Conservation (phyloP, 306 rosid genomes). For the Begonia fuchsioides region DNA sequence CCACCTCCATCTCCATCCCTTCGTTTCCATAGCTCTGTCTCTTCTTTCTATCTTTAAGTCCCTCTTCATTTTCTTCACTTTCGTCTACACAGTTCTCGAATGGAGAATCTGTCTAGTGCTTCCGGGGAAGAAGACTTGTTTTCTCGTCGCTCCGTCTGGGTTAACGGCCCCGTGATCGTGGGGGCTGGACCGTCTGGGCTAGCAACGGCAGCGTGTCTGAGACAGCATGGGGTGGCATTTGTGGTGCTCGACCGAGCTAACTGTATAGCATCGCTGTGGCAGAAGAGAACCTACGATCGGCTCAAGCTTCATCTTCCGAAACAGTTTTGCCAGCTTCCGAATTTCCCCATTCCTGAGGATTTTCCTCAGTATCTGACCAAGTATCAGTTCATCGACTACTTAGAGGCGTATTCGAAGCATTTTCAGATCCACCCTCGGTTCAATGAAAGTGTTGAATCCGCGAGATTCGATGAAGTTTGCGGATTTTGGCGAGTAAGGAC, state of each 20-base stretch:
- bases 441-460: conserved; percentile 61
- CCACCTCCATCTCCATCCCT: too few relatives aligned
- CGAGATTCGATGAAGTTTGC: conserved; percentile 58
- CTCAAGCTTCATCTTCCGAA: conserved; percentile 93
- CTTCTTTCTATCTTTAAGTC: not conserved
- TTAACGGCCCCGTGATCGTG: too few relatives aligned
- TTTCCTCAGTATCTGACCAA: conserved; percentile 81
- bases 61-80: too few relatives aligned
- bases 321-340: too few relatives aligned
- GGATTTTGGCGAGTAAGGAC: conserved; percentile 77
- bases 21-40: too few relatives aligned
- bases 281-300: conserved; percentile 69
- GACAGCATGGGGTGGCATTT: conserved; percentile 77
- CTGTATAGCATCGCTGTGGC: conserved; percentile 92
- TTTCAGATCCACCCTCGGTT: conserved; percentile 68
- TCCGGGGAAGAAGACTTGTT: conserved; percentile 32
- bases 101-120: conserved; percentile 56
- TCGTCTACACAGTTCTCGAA: too few relatives aligned
- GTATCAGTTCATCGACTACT: conserved; percentile 68
- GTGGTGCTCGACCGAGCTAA: conserved; percentile 63
- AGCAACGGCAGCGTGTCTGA: conserved; percentile 89
- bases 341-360: conserved; percentile 61
- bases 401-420: conserved; percentile 49
- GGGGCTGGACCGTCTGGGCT: conserved; percentile 96
- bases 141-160: conserved; percentile 55